Base-by-base conservation (phyloP, 495 filamentous ascomycete species). In the Talaromyces thailandensis region DNA sequence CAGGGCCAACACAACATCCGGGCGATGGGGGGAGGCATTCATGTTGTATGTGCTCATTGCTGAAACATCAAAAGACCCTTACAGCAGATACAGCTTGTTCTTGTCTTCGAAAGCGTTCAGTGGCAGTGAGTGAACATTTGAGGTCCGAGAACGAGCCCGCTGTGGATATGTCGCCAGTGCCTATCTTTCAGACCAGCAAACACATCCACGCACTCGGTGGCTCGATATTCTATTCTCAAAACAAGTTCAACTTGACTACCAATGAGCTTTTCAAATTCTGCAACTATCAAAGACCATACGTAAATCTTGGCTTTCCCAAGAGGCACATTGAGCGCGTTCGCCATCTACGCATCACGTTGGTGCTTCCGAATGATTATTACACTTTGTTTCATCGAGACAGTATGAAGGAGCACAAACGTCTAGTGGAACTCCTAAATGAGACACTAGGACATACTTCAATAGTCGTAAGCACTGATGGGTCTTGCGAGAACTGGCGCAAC, bases 111-210 rank as follows among this genome's bases (percentile, higher is more conserved):
- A 51, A 51, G 48, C 58, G n/a, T 24, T 55, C 7, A 58, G 63
- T 2, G 66, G 68, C 43, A 69, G 62, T 1, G 64, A 65, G 1
- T 73, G 65, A 29, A 70, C 68, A 2, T 58, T 16, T 37, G 11
- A 23, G 24, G 1, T 18, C 12, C 48, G 4, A 51, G 2, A 5
- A 3, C 8, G 31, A 2, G 6, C 26, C 26, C 43, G 6, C 18
- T 14, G 48, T 51, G 48, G 48, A 51, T 56, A 53, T 61, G n/a
- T 67, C 66, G 4, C 71, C 71, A 1, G 12, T 69, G n/a, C 66
- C 67, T 1, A 69, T 71, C 23, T 73, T 73, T 58, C 63, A 68
- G 6, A 65, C 67, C 50, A 69, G 62, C 31, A 66, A 65, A 9
- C 61, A 57, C 1, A 69, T 73, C 58, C 68, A 73, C 40, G 58